Evolutionary conservation across 805 yeast species (phyloP).

Genomic region (Candida hungchunana): DNA sequence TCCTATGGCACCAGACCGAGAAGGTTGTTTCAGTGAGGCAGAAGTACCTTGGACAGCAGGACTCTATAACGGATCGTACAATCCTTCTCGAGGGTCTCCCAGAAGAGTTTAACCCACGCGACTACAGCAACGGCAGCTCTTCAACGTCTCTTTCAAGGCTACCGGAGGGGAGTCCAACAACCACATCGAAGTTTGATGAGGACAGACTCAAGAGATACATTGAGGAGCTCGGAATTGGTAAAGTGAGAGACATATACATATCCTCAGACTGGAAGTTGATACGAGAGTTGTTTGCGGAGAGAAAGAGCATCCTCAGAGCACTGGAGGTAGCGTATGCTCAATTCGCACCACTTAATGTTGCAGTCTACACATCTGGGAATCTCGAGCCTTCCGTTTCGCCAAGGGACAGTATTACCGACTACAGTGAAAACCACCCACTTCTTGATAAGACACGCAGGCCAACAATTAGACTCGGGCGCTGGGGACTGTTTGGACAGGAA

Average conservation of each 20-base stretch:
- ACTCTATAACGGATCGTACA: constrained; percentile 88
- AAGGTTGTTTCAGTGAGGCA: constrained; percentile 78
- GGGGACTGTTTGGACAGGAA: constrained; percentile 54
- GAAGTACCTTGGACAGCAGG: constrained; percentile 75
- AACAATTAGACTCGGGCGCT: constrained; percentile 50
- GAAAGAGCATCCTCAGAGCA: constrained; percentile 48
- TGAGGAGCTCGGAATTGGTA: constrained; percentile 75
- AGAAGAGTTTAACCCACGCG: constrained; percentile 53
- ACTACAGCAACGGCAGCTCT: constrained; percentile 16
- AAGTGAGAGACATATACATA: constrained; percentile 68
- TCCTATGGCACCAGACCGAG: constrained; percentile 66
- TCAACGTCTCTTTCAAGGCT: constrained; percentile 8
- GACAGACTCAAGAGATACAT: constrained; percentile 67
- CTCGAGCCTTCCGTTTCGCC: constrained; percentile 27
- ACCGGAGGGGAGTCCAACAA: no score
- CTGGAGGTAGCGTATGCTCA: constrained; percentile 51
- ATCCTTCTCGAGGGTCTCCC: constrained; percentile 87
- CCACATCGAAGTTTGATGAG: constrained; percentile 39
- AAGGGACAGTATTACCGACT: constrained; percentile 2
- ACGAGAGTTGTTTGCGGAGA: constrained; percentile 54
- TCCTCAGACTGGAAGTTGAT: constrained; percentile 83
- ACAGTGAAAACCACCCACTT: constrained; percentile 4
- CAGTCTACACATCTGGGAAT: constrained; percentile 24
- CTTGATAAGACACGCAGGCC: constrained; percentile 15
- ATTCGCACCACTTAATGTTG: constrained; percentile 19